These are phyloP conservation scores for Phialocephala sp. DNA, from an alignment of 2,329 filamentous ascomycete species.

Conservation along the genomic window DNA sequence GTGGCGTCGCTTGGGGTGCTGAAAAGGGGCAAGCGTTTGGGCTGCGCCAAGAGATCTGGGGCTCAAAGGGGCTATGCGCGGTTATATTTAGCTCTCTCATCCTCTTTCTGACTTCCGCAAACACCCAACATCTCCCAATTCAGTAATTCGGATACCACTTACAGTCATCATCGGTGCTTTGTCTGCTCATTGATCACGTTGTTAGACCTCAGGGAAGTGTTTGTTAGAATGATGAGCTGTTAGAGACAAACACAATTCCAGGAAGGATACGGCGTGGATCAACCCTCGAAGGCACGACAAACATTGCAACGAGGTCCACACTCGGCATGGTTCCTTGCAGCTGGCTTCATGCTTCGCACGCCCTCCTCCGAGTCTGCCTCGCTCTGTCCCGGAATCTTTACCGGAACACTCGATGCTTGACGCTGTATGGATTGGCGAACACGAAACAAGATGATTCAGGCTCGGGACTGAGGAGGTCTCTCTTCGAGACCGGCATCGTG, in stretches of 20 bases:
- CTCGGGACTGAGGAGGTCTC: background rate
- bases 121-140: background rate
- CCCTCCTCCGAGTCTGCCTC: background rate
- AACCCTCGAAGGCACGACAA: background rate
- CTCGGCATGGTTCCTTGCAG: background rate
- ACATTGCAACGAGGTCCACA: background rate
- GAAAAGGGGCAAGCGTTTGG: background rate
- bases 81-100: background rate
- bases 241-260: background rate
- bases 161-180: background rate
- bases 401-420: background rate
- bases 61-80: background rate
- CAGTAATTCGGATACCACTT: background rate
- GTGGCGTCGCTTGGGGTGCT: background rate
- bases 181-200: background rate
- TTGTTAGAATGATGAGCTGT: too few species aligned
- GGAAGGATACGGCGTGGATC: background rate
- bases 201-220: background rate
- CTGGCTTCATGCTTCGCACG: background rate
- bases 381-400: background rate
- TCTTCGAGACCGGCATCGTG: background rate
- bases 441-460: background rate
- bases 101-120: background rate
- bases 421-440: background rate
- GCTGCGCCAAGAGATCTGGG: conserved; percentile 5